Evolutionary conservation across 192 early-diverging fungal genomes (phyloP).

Genomic region (Mortierella claussenii): DNA sequence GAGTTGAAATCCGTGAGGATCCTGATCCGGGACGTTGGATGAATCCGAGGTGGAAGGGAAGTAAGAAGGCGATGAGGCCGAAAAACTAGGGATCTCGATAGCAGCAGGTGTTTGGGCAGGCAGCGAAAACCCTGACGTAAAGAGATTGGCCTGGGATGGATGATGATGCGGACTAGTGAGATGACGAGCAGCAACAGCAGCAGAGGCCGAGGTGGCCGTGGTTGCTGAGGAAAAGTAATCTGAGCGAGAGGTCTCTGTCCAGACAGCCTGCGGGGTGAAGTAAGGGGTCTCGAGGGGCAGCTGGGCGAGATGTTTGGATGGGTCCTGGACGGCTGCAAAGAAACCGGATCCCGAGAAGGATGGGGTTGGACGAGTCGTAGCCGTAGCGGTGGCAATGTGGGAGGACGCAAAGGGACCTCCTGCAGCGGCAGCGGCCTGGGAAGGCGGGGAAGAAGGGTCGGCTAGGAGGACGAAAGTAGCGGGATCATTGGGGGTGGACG

Average conservation of each 20-base stretch:
- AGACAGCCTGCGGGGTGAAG: slow-evolving; percentile 32
- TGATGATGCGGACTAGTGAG: slow-evolving; percentile 6
- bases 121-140: slow-evolving; percentile 13
- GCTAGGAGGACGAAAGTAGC: slow-evolving; percentile 19
- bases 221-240: slow-evolving; percentile 31
- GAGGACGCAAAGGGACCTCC: neutral
- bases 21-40: slow-evolving; percentile 1
- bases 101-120: slow-evolving; percentile 45
- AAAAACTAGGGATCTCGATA: slow-evolving; percentile 39
- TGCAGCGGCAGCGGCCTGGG: neutral
- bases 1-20: slow-evolving; percentile 20
- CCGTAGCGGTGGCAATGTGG: slow-evolving; percentile 23
- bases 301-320: slow-evolving; percentile 17
- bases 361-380: slow-evolving; percentile 13
- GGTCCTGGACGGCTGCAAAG: slow-evolving; percentile 36
- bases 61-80: slow-evolving; percentile 43
- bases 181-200: slow-evolving; percentile 6
- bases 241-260: slow-evolving; percentile 27
- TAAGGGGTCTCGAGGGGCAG: slow-evolving; percentile 37
- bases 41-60: slow-evolving; percentile 31
- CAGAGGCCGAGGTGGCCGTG: slow-evolving; percentile 8
- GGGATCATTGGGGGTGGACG: slow-evolving; percentile 21
- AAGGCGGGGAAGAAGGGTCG: slow-evolving; percentile 20
- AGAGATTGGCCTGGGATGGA: slow-evolving; percentile 4
- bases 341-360: slow-evolving; percentile 32